A percentile compares a stretch with the other conserved stretches of the same genome.
These are phyloP conservation scores for Taphrina communis DNA, from an alignment of 1,139 yeast species.

Conservation along the genomic window DNA sequence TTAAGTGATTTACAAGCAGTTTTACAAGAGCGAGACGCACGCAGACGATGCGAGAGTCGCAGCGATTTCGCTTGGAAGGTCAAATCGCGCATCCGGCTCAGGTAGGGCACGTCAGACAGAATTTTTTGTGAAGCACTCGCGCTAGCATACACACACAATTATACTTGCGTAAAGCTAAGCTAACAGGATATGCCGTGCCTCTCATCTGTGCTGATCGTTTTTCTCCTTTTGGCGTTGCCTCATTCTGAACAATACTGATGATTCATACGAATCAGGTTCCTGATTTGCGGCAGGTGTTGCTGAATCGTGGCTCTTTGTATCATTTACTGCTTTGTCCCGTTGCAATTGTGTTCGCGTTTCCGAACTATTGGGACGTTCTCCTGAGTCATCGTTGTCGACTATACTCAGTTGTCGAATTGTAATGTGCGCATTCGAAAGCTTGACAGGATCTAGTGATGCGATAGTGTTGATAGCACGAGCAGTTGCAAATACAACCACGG, in stretches of 20 bases:
- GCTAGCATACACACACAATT: neutral
- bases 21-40: constrained; percentile 19
- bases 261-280: neutral
- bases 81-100: neutral
- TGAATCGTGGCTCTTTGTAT: no score
- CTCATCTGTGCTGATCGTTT: neutral
- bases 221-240: constrained; percentile 19
- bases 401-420: constrained; percentile 3
- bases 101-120: neutral
- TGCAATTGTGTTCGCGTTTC: no score
- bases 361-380: no score
- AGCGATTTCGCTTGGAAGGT: neutral
- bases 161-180: neutral
- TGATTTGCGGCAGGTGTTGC: no score
- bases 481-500: constrained; percentile 4
- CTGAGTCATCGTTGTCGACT: neutral
- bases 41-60: neutral
- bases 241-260: constrained; percentile 17
- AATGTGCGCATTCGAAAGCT: neutral
- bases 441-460: neutral
- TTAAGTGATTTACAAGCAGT: constrained; percentile 19
- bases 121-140: neutral
- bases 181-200: neutral
- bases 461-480: neutral
- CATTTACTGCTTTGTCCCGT: no score